phyloP scores from a whole-genome alignment of 108 stramenopile species.

The Cyclostephanos invisitatus region DNA sequence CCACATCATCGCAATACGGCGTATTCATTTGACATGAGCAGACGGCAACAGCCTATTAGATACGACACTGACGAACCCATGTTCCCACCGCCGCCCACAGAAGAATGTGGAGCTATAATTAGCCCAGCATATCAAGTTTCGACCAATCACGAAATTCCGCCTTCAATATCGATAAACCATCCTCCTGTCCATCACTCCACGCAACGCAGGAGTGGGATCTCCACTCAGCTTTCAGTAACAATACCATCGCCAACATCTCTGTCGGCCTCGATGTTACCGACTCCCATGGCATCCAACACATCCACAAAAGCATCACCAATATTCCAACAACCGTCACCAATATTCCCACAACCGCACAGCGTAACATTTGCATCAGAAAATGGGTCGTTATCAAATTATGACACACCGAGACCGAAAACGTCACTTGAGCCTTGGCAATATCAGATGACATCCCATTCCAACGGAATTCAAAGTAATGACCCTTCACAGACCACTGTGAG shows the following conservation, averaged over 20 bases:
- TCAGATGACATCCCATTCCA: neutral
- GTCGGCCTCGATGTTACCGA: neutral
- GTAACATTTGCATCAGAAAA: neutral
- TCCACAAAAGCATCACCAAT: neutral
- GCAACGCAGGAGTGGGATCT: neutral
- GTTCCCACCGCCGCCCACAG: constrained; percentile 12
- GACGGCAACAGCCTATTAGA: neutral
- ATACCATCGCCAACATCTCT: constrained; percentile 4
- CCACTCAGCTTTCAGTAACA: neutral
- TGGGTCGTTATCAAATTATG: neutral
- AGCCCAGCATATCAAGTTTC: neutral
- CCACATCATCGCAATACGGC: neutral
- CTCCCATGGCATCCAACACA: constrained; percentile 1
- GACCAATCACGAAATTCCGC: neutral
- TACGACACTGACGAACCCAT: constrained; percentile 1
- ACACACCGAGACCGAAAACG: neutral
- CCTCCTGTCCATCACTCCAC: neutral
- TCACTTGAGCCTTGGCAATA: neutral
- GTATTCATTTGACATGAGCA: neutral
- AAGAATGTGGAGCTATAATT: neutral
- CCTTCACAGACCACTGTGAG: neutral
- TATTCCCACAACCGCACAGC: neutral
- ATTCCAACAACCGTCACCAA: neutral
- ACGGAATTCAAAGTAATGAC: neutral
- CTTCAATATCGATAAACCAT: constrained; percentile 1